These are phyloP conservation scores for Kazachstania sp. DNA, from an alignment of 1,139 yeast species.

Conservation along the genomic window DNA sequence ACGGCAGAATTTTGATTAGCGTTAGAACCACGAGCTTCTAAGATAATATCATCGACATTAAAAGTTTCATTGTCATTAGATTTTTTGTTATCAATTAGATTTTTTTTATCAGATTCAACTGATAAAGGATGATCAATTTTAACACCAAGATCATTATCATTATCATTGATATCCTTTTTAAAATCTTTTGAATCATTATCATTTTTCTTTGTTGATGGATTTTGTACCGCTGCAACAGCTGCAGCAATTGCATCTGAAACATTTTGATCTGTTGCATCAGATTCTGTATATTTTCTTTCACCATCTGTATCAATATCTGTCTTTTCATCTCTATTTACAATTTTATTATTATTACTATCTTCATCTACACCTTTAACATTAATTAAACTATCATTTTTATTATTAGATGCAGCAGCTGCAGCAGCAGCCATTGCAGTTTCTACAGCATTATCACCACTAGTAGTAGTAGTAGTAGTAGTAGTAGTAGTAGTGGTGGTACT, in stretches of 20 bases:
- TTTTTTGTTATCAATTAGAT: not conserved
- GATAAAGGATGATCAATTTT: slow-evolving; percentile 4
- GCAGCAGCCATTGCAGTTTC: slow-evolving; percentile 1
- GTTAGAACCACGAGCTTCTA: not conserved
- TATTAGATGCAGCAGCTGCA: no score
- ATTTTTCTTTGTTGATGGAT: not conserved
- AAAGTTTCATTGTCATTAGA: not conserved
- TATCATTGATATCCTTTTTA: slow-evolving; percentile 3
- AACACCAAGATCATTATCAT: slow-evolving; percentile 6
- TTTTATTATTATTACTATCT: no score
- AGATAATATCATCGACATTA: slow-evolving; percentile 1
- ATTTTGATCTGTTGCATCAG: slow-evolving; percentile 19
- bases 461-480: no score
- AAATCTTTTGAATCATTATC: slow-evolving; percentile 3
- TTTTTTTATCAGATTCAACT: not conserved
- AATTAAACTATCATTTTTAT: not conserved
- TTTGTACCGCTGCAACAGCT: slow-evolving; percentile 16
- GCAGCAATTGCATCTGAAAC: slow-evolving; percentile 24
- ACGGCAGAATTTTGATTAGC: not conserved
- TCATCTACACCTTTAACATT: not conserved
- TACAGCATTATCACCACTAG: not conserved
- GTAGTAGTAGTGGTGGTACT: no score
- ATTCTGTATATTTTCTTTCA: slow-evolving; percentile 7
- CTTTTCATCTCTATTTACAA: slow-evolving; percentile 1
- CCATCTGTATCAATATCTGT: not conserved